Evolutionary conservation across 2,329 filamentous ascomycete genomes (phyloP), one percentile per base, ranked within the genome.

Genomic region (Pestalotiopsis sp.): DNA sequence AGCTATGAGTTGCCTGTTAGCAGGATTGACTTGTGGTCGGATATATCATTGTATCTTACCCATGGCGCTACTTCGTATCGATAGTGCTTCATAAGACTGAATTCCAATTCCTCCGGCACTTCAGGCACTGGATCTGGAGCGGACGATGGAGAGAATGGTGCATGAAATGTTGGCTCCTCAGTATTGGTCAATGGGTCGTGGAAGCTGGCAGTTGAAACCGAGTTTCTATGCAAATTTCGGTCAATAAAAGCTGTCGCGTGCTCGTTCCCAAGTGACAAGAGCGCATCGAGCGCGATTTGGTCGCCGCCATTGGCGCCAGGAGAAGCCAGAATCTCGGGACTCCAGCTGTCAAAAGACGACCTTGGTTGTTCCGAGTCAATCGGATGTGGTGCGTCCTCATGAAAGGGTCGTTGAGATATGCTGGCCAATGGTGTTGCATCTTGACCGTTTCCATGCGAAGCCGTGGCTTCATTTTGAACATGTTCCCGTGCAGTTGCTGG

Each of bases 11-110:
- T 24, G n/a, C 38, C 5, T 20, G 52, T 11, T 1, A 14, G 3
- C 24, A 64, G 0, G 5, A 14, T 44, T 6, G 20, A 26, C 11
- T n/a, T 6, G 44, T 35, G 7, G 7, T 30, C 13, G 17, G 13
- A 14, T 14, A 10, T 1, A 4, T 1, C 20, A 17, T 30, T 30
- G n/a, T 35, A 20, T 74, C 78, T 65, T 74, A 83, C 82, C 81
- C 82, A 84, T 22, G 81, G 79, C 5, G 82, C 81, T 39, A 84
- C 76, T 55, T 81, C 77, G 64, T 84, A 84, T 58, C 81, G 75
- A 66, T 82, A 84, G 65, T 82, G 76, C n/a, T 81, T 77, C 13
- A 84, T 66, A 1, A 83, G 70, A 35, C 75, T 73, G 35, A 79
- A 71, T 11, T 71, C 56, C 4, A 69, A 60, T 4, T 71, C 70